Evolutionary conservation across 768 basidiomycete species (phyloP).

Genomic region (Psilocybe tampanensis): DNA sequence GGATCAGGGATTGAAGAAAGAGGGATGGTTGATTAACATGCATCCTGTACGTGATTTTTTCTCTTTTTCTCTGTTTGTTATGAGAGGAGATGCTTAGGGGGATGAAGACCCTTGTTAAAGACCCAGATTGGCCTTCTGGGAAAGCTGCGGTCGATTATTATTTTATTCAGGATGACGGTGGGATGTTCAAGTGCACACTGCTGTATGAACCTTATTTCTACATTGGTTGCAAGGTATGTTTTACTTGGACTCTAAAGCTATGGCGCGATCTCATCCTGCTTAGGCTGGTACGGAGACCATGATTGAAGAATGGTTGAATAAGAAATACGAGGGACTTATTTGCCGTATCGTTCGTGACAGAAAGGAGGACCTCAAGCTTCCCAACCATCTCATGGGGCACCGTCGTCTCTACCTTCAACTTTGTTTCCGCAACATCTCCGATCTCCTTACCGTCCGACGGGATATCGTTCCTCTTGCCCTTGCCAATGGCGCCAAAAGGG

Average conservation of each 20-base stretch:
- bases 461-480: constrained; percentile 90
- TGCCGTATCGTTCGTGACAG: constrained; percentile 75
- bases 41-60: constrained; percentile 71
- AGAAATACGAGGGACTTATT: constrained; percentile 89
- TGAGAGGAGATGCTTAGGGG: not conserved
- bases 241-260: not conserved
- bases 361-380: constrained; percentile 94
- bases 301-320: constrained; percentile 95
- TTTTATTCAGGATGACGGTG: constrained; percentile 96
- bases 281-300: constrained; percentile 84
- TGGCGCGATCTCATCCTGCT: constrained; percentile 4
- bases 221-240: constrained; percentile 86
- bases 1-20: constrained; percentile 59
- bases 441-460: constrained; percentile 83
- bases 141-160: constrained; percentile 94
- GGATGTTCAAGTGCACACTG: constrained; percentile 93
- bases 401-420: constrained; percentile 86
- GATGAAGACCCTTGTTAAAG: constrained; percentile 81
- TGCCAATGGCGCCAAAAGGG: constrained; percentile 88
- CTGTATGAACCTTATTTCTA: constrained; percentile 95
- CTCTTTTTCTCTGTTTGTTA: not conserved
- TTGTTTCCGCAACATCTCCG: constrained; percentile 90
- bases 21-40: constrained; percentile 99
- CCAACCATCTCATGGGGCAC: constrained; percentile 97
- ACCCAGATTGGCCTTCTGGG: constrained; percentile 81